Evolutionary conservation across 441 rosid genomes (phyloP).

Genomic region (Breynia disticha): DNA sequence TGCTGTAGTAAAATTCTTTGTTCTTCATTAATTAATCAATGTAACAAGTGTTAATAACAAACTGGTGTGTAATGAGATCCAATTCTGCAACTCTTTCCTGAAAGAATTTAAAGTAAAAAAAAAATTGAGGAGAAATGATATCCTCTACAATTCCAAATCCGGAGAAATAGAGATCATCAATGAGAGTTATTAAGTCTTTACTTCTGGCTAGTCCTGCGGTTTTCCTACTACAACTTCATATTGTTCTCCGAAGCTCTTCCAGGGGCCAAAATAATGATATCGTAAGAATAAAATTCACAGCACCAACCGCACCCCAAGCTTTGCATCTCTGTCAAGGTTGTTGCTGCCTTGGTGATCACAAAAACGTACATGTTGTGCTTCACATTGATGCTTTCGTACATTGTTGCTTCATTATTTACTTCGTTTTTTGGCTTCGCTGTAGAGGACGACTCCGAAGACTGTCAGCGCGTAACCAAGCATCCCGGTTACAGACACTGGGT

Average conservation of each 20-base stretch:
- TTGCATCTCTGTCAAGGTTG: slow-evolving; percentile 2
- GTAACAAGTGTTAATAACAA: slow-evolving; percentile 32
- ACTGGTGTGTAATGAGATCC: slow-evolving; percentile 17
- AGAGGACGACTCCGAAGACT: slow-evolving; percentile 35
- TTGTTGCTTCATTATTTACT: slow-evolving; percentile 17
- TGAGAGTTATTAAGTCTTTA: slow-evolving; percentile 32
- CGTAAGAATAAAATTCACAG: slow-evolving; percentile 8
- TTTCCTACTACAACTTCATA: slow-evolving; percentile 34
- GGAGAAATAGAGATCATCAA: slow-evolving; percentile 25
- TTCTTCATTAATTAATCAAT: slow-evolving; percentile 36
- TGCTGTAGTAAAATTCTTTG: slow-evolving; percentile 1
- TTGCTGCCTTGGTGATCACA: slow-evolving; percentile 10
- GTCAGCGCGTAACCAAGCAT: slow-evolving; percentile 44
- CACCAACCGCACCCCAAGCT: slow-evolving; percentile 14
- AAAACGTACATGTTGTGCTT: slow-evolving; percentile 1
- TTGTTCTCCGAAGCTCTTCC: slow-evolving; percentile 24
- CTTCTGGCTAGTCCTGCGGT: slow-evolving; percentile 28
- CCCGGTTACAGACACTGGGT: slow-evolving; percentile 44
- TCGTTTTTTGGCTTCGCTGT: slow-evolving; percentile 44
- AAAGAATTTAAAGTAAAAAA: slow-evolving; percentile 25
- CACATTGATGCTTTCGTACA: not conserved
- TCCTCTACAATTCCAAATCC: slow-evolving; percentile 24
- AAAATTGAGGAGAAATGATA: not conserved
- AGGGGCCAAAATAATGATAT: slow-evolving; percentile 11
- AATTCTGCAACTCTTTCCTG: slow-evolving; percentile 25